Conservation (phyloP, 2,329 filamentous ascomycete species). For the Aspergillus pseudoglaucus region DNA sequence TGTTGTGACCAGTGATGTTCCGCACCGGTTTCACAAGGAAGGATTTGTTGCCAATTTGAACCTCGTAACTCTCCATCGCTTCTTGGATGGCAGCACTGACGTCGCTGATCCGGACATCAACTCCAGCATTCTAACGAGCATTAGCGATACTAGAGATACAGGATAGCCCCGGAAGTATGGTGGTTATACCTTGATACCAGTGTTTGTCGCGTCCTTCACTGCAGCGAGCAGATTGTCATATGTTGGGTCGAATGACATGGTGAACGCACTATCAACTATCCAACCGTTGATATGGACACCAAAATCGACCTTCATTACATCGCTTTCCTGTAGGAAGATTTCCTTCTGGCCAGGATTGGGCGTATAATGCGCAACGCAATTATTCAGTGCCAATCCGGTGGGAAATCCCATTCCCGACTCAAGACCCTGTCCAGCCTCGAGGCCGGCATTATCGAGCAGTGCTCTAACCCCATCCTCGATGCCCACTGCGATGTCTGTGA, state of each 20-base stretch:
- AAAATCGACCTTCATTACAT: slow-evolving; percentile 76
- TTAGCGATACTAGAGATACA: slow-evolving; percentile 2
- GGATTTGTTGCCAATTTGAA: slow-evolving; percentile 48
- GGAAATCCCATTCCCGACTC: slow-evolving; percentile 52
- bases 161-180: neutral
- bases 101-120: slow-evolving; percentile 50
- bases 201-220: slow-evolving; percentile 68
- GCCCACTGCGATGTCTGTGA: slow-evolving; percentile 46
- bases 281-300: slow-evolving; percentile 70
- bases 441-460: slow-evolving; percentile 45
- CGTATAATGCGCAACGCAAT: slow-evolving; percentile 51
- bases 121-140: slow-evolving; percentile 41
- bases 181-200: slow-evolving; percentile 37
- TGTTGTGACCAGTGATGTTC: slow-evolving; percentile 51
- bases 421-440: slow-evolving; percentile 47
- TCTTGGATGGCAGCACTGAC: slow-evolving; percentile 55
- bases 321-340: slow-evolving; percentile 61
- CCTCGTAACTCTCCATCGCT: slow-evolving; percentile 57
- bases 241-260: slow-evolving; percentile 63
- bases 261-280: slow-evolving; percentile 74
- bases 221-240: slow-evolving; percentile 67
- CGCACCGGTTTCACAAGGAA: slow-evolving; percentile 52
- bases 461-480: slow-evolving; percentile 51
- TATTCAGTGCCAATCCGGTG: slow-evolving; percentile 49
- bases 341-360: slow-evolving; percentile 59